A percentile compares a stretch with the other conserved stretches of the same genome.
Evolutionary conservation across 140 eudicot genomes (phyloP).

Genomic region (Senecio squalidus): DNA sequence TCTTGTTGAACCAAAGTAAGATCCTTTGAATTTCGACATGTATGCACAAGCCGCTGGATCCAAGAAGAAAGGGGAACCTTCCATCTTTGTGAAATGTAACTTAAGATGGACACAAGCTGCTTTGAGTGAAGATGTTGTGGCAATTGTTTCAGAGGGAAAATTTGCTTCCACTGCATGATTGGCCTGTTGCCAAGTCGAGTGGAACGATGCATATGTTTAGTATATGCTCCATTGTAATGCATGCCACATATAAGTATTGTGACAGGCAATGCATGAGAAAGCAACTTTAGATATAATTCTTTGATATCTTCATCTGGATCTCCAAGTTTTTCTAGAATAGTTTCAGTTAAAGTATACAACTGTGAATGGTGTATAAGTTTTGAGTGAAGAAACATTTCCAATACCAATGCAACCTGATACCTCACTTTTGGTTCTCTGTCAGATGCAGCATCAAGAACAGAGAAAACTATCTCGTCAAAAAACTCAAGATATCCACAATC

Average conservation of each 20-base stretch:
- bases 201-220: conserved; percentile 33
- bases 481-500: conserved; percentile 41
- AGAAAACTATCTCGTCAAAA: conserved; percentile 49
- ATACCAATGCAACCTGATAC: conserved; percentile 52
- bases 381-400: conserved; percentile 70
- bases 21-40: conserved; percentile 59
- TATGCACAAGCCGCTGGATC: conserved; percentile 78
- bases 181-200: too few relatives aligned
- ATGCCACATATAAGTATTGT: conserved; percentile 64
- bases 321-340: conserved; percentile 85
- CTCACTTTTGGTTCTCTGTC: conserved; percentile 92
- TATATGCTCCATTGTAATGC: conserved; percentile 35
- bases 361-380: conserved; percentile 64
- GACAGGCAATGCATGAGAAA: conserved; percentile 65
- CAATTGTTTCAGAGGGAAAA: conserved; percentile 81
- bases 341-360: conserved; percentile 45
- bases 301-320: conserved; percentile 74
- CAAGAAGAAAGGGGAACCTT: conserved; percentile 97
- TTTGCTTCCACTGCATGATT: conserved; percentile 69
- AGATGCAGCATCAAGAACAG: conserved; percentile 81
- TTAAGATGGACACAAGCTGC: conserved; percentile 87
- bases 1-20: conserved; percentile 45
- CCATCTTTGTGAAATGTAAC: conserved; percentile 97
- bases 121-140: conserved; percentile 93
- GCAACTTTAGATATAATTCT: conserved; percentile 56